Evolutionary conservation across 2,329 filamentous ascomycete species (phyloP), one percentile per base, ranked within the genome.

Genomic region (Penicillium oxalicum): DNA sequence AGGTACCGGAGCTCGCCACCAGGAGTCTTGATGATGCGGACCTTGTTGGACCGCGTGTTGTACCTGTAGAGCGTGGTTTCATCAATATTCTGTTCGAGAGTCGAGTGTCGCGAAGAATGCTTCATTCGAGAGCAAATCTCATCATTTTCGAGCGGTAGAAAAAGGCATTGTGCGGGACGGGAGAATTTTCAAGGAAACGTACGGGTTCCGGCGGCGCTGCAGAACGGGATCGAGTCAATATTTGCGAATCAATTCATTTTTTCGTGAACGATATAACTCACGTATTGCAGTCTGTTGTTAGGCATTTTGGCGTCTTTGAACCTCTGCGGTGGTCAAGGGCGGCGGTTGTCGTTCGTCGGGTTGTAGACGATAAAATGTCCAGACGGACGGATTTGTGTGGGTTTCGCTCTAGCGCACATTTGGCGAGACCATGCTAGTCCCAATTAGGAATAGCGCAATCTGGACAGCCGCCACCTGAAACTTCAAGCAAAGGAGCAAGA

Each of bases 21-120:
- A 64, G 94, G 93, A 64, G 93, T 98, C 84, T 93, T 93, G 77
- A 95, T 76, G 70, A 94, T 82, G 73, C 93, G 87, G 74, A 93
- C 91, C 78, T 90, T 89, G 87, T 98, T 96, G 75, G 88, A 95
- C 74, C 81, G 81, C 75, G 91, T 97, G 86, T 97, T 97, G 88
- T 97, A 98, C 73, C 88, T 93, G 70, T 63, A 57, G 51, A 54
- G 47, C 37, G 35, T 49, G 46, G 56, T 55, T 52, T 55, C 51
- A 65, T 71, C 66, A 70, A 66, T 62, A 62, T 56, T 38, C 49
- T 50, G 55, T 54, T 52, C 52, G 38, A 52, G 44, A 47, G 32
- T 3, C 26, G 38, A 38, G 34, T 43, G 36, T 47, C 44, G 33
- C 40, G 29, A 7, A 32, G 29, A 44, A 37, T 36, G 40, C 49